Evolutionary conservation across 345 rosid genomes (phyloP), one percentile per base, ranked within the genome.

Genomic region (Euphorbia peplus): DNA sequence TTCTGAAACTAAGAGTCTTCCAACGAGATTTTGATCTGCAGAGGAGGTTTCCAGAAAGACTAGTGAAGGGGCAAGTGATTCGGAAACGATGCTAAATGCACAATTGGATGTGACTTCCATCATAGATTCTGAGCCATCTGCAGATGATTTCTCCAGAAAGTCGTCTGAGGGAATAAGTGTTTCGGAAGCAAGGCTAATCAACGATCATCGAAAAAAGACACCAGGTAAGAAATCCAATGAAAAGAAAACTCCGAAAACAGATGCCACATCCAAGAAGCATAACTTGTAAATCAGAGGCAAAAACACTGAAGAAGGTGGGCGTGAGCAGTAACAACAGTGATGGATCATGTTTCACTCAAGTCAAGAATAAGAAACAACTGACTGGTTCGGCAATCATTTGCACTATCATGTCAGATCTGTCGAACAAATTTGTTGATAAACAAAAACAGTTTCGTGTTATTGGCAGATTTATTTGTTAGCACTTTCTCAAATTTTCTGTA

Each of bases 351-450:
- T 47, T 66, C 37, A 88, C 77, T 70, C 75, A 75, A 44, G 59
- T 73, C 22, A 85, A 75, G 70, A 85, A 83, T 69, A 87, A 86
- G 86, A 88, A 76, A 68, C 83, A 71, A n/a, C n/a, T n/a, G n/a
- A n/a, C n/a, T n/a, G n/a, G n/a, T n/a, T n/a, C n/a, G n/a, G n/a
- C n/a, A n/a, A n/a, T n/a, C n/a, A n/a, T n/a, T n/a, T n/a, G n/a
- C n/a, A n/a, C n/a, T n/a, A n/a, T n/a, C n/a, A n/a, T n/a, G n/a
- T n/a, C n/a, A n/a, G n/a, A n/a, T n/a, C n/a, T n/a, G n/a, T n/a
- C n/a, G n/a, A n/a, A n/a, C n/a, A n/a, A n/a, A n/a, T n/a, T n/a
- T n/a, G n/a, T n/a, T n/a, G n/a, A n/a, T n/a, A n/a, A n/a, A n/a
- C n/a, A n/a, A n/a, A n/a, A n/a, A n/a, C n/a, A n/a, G n/a, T n/a